These are phyloP conservation scores for Skeletonema menzelii DNA, from an alignment of 108 stramenopile genomes.

Conservation along the genomic window DNA sequence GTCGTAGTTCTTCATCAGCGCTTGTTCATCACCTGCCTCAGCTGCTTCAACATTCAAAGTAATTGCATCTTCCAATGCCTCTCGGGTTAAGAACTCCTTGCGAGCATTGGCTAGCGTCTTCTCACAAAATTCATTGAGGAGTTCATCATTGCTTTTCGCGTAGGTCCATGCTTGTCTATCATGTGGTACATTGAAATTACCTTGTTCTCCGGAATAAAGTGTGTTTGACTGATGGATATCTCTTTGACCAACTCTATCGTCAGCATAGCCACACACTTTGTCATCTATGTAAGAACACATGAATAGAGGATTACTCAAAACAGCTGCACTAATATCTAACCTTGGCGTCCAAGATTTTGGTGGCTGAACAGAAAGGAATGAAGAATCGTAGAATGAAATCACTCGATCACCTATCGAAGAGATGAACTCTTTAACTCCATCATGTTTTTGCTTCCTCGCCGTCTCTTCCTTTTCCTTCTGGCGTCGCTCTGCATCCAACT, in stretches of 20 bases:
- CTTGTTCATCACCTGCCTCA: neutral
- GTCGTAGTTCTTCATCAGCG: conserved; percentile 1
- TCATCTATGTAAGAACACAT: neutral
- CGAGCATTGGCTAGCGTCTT: neutral
- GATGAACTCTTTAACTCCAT: neutral
- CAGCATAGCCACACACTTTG: neutral
- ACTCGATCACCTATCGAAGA: neutral
- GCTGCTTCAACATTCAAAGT: neutral
- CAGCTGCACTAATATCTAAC: neutral
- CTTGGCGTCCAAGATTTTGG: neutral
- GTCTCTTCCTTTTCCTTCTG: neutral
- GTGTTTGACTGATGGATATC: neutral
- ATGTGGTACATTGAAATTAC: neutral
- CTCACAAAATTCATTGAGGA: neutral
- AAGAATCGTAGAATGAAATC: neutral
- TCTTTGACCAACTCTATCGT: neutral
- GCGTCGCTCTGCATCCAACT: neutral
- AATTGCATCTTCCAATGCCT: conserved; percentile 6
- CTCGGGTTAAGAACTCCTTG: conserved; percentile 4
- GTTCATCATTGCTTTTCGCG: neutral
- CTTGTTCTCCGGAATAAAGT: neutral
- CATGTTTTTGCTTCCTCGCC: neutral
- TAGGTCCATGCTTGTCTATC: neutral
- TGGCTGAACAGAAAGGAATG: neutral
- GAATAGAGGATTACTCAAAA: neutral